These are phyloP conservation scores for Suhomyces sp. DNA, from an alignment of 805 yeast species.

Conservation along the genomic window DNA sequence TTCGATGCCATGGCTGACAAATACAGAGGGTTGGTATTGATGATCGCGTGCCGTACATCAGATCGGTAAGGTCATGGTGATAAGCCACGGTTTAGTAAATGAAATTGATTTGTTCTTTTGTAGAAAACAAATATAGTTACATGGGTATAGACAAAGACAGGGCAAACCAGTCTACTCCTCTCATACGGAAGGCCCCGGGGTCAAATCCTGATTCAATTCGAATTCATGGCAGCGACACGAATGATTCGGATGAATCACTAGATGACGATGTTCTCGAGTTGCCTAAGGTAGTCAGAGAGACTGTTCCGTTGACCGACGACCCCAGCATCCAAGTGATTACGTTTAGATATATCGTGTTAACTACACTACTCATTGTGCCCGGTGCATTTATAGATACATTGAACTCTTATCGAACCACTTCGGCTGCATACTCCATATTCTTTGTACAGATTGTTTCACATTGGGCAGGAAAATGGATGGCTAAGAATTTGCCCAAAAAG, in stretches of 20 bases:
- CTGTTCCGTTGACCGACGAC: slow-evolving; percentile 39
- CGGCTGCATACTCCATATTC: slow-evolving; percentile 50
- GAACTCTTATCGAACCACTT: slow-evolving; percentile 42
- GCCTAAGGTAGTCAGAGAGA: slow-evolving; percentile 32
- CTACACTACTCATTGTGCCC: slow-evolving; percentile 35
- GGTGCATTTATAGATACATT: slow-evolving; percentile 43
- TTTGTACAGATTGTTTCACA: slow-evolving; percentile 51
- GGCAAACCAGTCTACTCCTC: not conserved
- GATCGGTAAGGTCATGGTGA: not conserved
- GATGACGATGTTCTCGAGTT: slow-evolving; percentile 23
- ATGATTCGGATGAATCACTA: not conserved
- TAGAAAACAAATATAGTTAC: not conserved
- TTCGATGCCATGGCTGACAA: not conserved
- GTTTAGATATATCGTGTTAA: slow-evolving; percentile 32
- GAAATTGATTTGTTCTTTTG: not conserved
- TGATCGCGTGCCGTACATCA: not conserved
- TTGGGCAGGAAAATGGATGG: slow-evolving; percentile 47
- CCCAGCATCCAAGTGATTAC: slow-evolving; percentile 38
- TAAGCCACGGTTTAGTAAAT: not conserved
- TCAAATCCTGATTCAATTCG: not conserved
- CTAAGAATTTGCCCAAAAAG: slow-evolving; percentile 37
- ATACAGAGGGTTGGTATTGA: not conserved
- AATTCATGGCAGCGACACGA: not conserved
- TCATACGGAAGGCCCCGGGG: not conserved
- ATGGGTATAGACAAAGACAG: not conserved